Conservation (phyloP, 208 protist species). For the Trichomonas tenax region DNA sequence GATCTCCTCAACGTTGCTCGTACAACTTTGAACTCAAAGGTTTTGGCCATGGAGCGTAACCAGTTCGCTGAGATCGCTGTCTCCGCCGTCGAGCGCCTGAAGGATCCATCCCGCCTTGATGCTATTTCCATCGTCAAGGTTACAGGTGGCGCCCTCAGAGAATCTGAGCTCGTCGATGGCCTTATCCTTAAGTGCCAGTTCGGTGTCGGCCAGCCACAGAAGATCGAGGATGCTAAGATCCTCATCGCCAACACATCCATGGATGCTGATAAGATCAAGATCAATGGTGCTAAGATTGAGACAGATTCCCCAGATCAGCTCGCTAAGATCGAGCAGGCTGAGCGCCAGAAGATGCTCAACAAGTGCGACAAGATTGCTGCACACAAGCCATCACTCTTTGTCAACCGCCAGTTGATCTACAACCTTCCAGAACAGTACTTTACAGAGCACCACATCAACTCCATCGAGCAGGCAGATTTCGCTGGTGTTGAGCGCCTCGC, state of each 20-base stretch:
- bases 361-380: constrained; percentile 71
- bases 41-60: constrained; percentile 79
- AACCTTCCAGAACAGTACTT: constrained; percentile 97
- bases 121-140: constrained; percentile 99
- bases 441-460: constrained; percentile 66
- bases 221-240: constrained; percentile 89
- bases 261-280: constrained; percentile 93
- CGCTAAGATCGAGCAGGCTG: constrained; percentile 91
- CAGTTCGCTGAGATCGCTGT: constrained; percentile 93
- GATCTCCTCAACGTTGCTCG: constrained; percentile 93
- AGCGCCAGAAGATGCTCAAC: constrained; percentile 72
- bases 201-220: constrained; percentile 86
- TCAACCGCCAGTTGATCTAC: constrained; percentile 99
- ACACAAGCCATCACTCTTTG: constrained; percentile 63
- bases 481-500: constrained; percentile 64
- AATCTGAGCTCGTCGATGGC: constrained; percentile 87
- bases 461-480: constrained; percentile 98
- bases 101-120: constrained; percentile 71
- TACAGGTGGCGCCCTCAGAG: constrained; percentile 71
- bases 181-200: constrained; percentile 98
- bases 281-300: constrained; percentile 49
- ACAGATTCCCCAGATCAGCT: constrained; percentile 71
- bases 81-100: constrained; percentile 85
- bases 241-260: constrained; percentile 97
- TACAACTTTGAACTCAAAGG: constrained; percentile 98